Evolutionary conservation across 306 rosid species (phyloP), one percentile per base, ranked within the genome.

Genomic region (Benincasa hispida): DNA sequence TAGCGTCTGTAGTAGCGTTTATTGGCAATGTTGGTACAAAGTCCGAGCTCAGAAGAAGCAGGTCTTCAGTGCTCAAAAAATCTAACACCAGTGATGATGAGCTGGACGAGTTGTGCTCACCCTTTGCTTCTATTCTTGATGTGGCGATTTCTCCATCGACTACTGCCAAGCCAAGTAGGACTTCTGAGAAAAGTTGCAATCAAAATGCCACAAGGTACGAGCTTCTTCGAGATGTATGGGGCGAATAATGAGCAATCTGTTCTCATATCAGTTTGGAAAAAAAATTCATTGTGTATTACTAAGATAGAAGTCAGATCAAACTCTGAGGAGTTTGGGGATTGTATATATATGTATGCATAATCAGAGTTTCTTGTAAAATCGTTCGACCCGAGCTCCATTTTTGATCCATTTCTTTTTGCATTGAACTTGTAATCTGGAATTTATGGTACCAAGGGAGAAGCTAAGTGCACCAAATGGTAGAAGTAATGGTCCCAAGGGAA

Each of bases 41-140:
- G 66, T 69, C 92, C 11, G 86, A 90, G 76, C 83, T 94, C 18
- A 90, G 86, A 84, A 88, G 96, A 89, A 89, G 91, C 70, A 89
- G 85, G 77, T 90, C 99, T 48, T 94, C 92, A 47, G 84, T 92
- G 77, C 78, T 87, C 47, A 81, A 93, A 81, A 94, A 94, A 86
- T 88, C 99, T 2, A 81, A 92, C 87, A 90, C 93, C 76, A 94
- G 99, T 63, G 99, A 92, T 77, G 99, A 94, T 53, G 99, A 94
- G 77, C 95, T 94, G 2, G 99, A 94, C 60, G 98, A 94, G 74
- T 74, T 94, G 69, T 87, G 83, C 32, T 90, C 94, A 11, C 99
- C 99, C 60, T 84, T 94, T 77, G 87, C 93, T 57, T 84, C 86
- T 3, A 85, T 92, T 77, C 50, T 89, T n/a, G 80, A 77, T 55